Evolutionary conservation across 495 filamentous ascomycete species (phyloP).

Genomic region (Penicillium paxilli): DNA sequence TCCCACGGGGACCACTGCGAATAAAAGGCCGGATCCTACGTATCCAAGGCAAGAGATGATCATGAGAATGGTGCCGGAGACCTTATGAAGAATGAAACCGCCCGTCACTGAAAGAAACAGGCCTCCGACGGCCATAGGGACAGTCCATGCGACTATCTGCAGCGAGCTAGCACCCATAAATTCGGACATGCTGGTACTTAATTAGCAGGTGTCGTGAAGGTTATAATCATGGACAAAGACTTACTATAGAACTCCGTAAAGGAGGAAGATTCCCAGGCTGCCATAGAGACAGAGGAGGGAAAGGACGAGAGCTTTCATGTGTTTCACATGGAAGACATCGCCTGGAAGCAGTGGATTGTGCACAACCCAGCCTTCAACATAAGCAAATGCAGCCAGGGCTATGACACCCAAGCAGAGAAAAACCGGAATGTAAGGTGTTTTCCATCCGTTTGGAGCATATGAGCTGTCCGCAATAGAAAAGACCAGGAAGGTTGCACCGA

Average conservation of each 20-base stretch:
- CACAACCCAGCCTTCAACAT: slow-evolving; percentile 77
- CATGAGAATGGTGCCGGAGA: slow-evolving; percentile 71
- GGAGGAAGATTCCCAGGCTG: slow-evolving; percentile 70
- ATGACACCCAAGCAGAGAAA: slow-evolving; percentile 57
- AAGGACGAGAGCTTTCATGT: slow-evolving; percentile 66
- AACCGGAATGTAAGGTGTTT: slow-evolving; percentile 58
- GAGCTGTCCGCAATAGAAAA: slow-evolving; percentile 78
- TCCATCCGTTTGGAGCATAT: slow-evolving; percentile 68
- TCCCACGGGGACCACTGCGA: slow-evolving; percentile 66
- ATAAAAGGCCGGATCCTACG: slow-evolving; percentile 64
- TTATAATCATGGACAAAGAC: slow-evolving; percentile 21
- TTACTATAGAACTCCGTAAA: slow-evolving; percentile 80
- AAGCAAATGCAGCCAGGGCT: slow-evolving; percentile 58
- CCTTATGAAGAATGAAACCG: slow-evolving; percentile 73
- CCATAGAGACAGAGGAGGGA: slow-evolving; percentile 77
- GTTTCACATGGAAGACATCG: slow-evolving; percentile 71
- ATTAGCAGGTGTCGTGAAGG: slow-evolving; percentile 10
- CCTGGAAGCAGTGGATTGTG: slow-evolving; percentile 70
- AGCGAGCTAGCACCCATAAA: slow-evolving; percentile 67
- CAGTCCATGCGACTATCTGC: slow-evolving; percentile 75
- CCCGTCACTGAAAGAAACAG: slow-evolving; percentile 68
- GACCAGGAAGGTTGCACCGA: slow-evolving; percentile 68
- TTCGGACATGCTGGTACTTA: slow-evolving; percentile 54
- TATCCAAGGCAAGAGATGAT: slow-evolving; percentile 66
- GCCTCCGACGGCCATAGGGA: slow-evolving; percentile 74